Conservation (phyloP, 1,284 basidiomycete species). For the Rhodotorula sp. region DNA sequence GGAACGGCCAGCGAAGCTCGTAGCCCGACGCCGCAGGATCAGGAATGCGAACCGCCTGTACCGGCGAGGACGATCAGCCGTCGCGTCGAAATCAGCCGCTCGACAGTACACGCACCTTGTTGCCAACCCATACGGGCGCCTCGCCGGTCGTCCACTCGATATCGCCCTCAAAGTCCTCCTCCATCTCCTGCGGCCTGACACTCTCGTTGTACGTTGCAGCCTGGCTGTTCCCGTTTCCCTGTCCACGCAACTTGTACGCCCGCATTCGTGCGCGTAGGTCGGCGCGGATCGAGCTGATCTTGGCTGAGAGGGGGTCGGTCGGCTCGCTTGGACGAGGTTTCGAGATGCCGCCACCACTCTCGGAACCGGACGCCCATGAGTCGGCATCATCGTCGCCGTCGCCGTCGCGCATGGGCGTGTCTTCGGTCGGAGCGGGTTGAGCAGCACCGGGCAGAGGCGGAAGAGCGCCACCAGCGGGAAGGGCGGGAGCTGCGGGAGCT, state of each 20-base stretch:
- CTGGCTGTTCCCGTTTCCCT: slow-evolving; percentile 69
- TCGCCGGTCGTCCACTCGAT: slow-evolving; percentile 69
- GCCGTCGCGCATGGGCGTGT: neutral
- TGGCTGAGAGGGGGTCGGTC: slow-evolving; percentile 46
- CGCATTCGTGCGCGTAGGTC: slow-evolving; percentile 80
- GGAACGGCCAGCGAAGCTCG: slow-evolving; percentile 71
- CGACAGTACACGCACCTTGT: slow-evolving; percentile 59
- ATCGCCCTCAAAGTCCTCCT: slow-evolving; percentile 68
- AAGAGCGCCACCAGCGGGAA: neutral
- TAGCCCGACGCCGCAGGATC: slow-evolving; percentile 68
- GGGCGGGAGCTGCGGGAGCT: neutral
- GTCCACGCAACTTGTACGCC: slow-evolving; percentile 79
- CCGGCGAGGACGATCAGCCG: neutral
- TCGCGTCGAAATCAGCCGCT: too few relatives aligned
- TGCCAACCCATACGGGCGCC: slow-evolving; percentile 62
- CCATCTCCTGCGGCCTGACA: slow-evolving; percentile 67
- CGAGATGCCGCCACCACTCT: neutral
- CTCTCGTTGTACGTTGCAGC: slow-evolving; percentile 60
- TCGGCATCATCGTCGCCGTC: slow-evolving; percentile 3
- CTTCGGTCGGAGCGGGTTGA: neutral
- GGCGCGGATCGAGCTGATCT: slow-evolving; percentile 66
- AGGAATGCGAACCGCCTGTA: slow-evolving; percentile 68
- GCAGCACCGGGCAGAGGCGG: slow-evolving; percentile 2
- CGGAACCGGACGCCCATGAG: neutral
- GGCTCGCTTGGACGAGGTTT: neutral